Percentiles rank a stretch among this genome's conserved stretches.
phyloP scores from a whole-genome alignment of 2,329 filamentous ascomycete species.

The Albifimbria verrucaria region DNA sequence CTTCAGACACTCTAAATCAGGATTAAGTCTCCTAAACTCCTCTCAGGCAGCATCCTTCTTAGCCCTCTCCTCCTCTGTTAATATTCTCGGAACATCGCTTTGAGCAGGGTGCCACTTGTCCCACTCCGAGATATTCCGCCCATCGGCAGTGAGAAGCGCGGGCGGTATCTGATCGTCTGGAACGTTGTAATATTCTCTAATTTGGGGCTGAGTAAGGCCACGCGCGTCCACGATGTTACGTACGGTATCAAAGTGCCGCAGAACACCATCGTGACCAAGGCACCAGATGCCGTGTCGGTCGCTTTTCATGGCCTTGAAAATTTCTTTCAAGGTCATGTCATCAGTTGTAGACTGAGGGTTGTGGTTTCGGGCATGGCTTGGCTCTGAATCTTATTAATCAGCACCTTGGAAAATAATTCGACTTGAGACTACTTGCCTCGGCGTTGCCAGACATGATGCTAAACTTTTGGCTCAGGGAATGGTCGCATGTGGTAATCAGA shows the following conservation, averaged over 20 bases:
- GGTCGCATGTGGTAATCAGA: too few species aligned
- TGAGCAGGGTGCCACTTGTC: neutral
- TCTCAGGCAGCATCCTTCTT: neutral
- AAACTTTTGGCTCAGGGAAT: too few species aligned
- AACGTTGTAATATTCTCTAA: neutral
- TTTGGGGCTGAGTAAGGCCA: neutral
- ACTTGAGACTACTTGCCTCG: too few species aligned
- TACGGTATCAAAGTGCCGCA: neutral
- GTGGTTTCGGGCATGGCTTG: too few species aligned
- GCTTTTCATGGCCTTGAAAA: too few species aligned
- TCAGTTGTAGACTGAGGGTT: too few species aligned
- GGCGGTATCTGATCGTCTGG: neutral
- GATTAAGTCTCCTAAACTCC: neutral
- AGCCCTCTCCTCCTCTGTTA: neutral
- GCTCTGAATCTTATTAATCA: too few species aligned
- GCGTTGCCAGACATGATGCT: too few species aligned
- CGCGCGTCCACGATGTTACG: neutral
- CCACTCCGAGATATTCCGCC: neutral
- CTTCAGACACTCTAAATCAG: neutral
- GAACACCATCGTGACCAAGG: neutral
- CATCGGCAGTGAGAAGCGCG: neutral
- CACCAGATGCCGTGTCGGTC: too few species aligned
- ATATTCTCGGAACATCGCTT: neutral
- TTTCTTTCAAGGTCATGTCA: too few species aligned
- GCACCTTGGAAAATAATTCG: too few species aligned